A percentile compares a stretch with the other conserved stretches of the same genome.
phyloP scores from a whole-genome alignment of 2,329 filamentous ascomycete genomes.

The Fusarium tjaetaba region DNA sequence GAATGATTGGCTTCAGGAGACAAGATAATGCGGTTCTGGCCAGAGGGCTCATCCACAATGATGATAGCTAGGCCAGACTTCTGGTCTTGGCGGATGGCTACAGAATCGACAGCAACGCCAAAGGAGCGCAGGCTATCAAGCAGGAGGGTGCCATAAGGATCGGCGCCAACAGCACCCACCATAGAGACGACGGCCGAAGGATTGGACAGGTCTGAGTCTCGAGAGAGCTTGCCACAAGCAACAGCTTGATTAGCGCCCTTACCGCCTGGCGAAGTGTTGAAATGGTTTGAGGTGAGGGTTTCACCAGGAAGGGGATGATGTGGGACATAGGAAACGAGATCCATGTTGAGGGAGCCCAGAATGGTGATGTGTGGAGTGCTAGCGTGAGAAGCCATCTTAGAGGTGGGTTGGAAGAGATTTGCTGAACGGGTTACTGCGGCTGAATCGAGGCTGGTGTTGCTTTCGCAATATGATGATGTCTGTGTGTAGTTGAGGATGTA shows the following conservation, averaged over 20 bases:
- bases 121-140: constrained; percentile 65
- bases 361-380: constrained; percentile 71
- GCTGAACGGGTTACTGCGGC: neutral
- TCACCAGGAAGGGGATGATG: constrained; percentile 87
- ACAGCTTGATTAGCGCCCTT: constrained; percentile 98
- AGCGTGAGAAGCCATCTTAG: constrained; percentile 35
- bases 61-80: constrained; percentile 80
- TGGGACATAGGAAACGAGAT: constrained; percentile 88
- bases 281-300: constrained; percentile 82
- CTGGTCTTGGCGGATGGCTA: constrained; percentile 55
- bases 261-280: constrained; percentile 84
- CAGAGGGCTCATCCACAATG: constrained; percentile 76
- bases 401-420: constrained; percentile 1
- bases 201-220: constrained; percentile 54
- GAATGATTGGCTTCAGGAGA: constrained; percentile 76
- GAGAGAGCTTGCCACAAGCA: constrained; percentile 83
- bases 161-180: constrained; percentile 77
- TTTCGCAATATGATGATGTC: neutral
- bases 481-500: constrained; percentile 4
- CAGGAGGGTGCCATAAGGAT: constrained; percentile 72
- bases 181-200: constrained; percentile 66
- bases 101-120: constrained; percentile 68
- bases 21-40: constrained; percentile 81
- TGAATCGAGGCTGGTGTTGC: neutral
- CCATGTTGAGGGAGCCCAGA: constrained; percentile 93